Evolutionary conservation across 345 rosid genomes (phyloP).

Genomic region (Combretum micranthum): DNA sequence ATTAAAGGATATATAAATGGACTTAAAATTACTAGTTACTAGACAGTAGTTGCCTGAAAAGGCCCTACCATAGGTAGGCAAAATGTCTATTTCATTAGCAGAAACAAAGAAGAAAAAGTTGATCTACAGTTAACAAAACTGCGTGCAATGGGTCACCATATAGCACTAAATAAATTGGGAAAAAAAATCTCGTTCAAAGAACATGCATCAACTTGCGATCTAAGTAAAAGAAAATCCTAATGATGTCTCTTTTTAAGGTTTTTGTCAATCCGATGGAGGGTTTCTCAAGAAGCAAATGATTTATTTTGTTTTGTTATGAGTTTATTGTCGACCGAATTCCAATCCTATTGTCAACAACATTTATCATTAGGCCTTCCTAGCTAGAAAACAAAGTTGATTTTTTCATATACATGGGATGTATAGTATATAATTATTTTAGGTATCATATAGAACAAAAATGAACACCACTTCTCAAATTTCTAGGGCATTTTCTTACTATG

Average conservation of each 20-base stretch:
- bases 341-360: no score
- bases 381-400: no score
- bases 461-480: no score
- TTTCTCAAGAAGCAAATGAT: no score
- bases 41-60: background rate
- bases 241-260: background rate
- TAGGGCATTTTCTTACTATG: no score
- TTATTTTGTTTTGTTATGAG: no score
- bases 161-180: background rate
- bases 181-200: background rate
- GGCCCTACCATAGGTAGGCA: constrained; percentile 5
- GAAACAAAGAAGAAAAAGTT: constrained; percentile 1
- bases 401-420: no score
- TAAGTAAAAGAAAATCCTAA: background rate
- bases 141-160: background rate
- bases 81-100: constrained; percentile 8
- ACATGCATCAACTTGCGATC: constrained; percentile 5
- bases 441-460: no score
- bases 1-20: background rate
- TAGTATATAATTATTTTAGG: no score
- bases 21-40: background rate
- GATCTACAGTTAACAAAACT: constrained; percentile 14
- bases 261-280: no score
- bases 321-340: no score
- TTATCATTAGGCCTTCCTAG: no score